Evolutionary conservation across 192 early-diverging fungal genomes (phyloP), one percentile per base, ranked within the genome.

Genomic region (Obelidium mucronatum): DNA sequence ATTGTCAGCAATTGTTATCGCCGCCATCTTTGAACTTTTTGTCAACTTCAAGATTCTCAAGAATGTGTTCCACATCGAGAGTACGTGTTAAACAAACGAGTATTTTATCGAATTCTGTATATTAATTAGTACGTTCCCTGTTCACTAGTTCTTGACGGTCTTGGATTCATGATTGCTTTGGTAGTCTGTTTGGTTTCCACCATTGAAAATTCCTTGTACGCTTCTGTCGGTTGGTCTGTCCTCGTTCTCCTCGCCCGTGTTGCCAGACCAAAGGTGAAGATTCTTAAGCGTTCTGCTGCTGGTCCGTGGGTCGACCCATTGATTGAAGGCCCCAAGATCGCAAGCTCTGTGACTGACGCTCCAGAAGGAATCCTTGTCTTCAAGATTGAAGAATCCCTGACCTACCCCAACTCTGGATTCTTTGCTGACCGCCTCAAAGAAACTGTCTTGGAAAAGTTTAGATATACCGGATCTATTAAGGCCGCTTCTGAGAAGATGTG

Each of bases 1-100:
- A 2, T 83, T 97, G 2, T 86, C 92, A 1, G 95, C 94, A 0
- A 87, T 98, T 44, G 94, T 96, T 74, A 91, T 94, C 75, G 90
- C 88, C 62, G 93, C 94, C 15, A 94, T 98, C 30, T 83, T 90
- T n/a, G n/a, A n/a, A n/a, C n/a, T n/a, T n/a, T n/a, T n/a, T n/a
- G n/a, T n/a, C n/a, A n/a, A n/a, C n/a, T n/a, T n/a, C n/a, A n/a
- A n/a, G n/a, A n/a, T n/a, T n/a, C n/a, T n/a, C n/a, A n/a, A n/a
- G n/a, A n/a, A n/a, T n/a, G n/a, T n/a, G n/a, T n/a, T n/a, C n/a
- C n/a, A n/a, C n/a, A n/a, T n/a, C n/a, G n/a, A n/a, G 89, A 33
- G 91, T 92, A 58, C 81, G 96, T 61, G 83, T 97, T 48, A 79
- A 83, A 2, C 83, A 87, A 24, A 91, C 91, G 2, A 62, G 30